A percentile compares a stretch with the other conserved stretches of the same genome.
Conservation (phyloP, 2,329 filamentous ascomycete genomes). For the Hymenotorrendiella dingleyae region DNA sequence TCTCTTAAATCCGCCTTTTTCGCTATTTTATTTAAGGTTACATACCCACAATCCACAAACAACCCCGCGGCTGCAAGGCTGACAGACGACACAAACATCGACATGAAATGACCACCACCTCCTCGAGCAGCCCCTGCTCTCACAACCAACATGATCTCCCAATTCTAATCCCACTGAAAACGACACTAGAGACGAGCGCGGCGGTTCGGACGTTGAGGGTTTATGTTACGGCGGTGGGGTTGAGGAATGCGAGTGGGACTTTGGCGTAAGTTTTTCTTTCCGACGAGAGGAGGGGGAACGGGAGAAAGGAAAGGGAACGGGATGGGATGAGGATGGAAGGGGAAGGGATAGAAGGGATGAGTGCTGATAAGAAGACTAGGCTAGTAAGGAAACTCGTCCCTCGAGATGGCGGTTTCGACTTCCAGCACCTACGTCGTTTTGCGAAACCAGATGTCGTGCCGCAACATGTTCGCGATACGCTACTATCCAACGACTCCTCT, state of each 20-base stretch:
- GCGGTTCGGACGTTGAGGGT: slow-evolving; percentile 54
- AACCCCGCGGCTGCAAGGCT: no score
- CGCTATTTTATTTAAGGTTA: no score
- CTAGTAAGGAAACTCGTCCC: slow-evolving; percentile 51
- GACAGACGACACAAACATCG: no score
- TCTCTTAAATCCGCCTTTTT: no score
- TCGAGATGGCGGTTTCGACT: slow-evolving; percentile 56
- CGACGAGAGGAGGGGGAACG: no score
- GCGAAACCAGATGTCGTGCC: slow-evolving; percentile 66
- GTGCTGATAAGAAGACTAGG: slow-evolving; percentile 35
- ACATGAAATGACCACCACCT: no score
- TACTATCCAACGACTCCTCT: slow-evolving; percentile 26
- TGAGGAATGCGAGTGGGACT: slow-evolving; percentile 64
- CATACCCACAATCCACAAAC: no score
- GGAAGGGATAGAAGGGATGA: slow-evolving; percentile 16
- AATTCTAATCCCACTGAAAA: slow-evolving; percentile 45
- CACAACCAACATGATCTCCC: no score
- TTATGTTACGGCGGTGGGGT: slow-evolving; percentile 66
- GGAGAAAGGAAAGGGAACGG: no score
- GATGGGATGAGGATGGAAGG: neutral
- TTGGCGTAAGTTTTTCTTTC: slow-evolving; percentile 54
- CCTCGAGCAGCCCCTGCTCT: no score
- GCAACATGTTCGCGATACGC: slow-evolving; percentile 53
- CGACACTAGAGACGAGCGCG: slow-evolving; percentile 55
- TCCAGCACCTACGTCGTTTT: slow-evolving; percentile 69